Conservation (phyloP, 2,329 filamentous ascomycete genomes). For the Endothia cerciana region DNA sequence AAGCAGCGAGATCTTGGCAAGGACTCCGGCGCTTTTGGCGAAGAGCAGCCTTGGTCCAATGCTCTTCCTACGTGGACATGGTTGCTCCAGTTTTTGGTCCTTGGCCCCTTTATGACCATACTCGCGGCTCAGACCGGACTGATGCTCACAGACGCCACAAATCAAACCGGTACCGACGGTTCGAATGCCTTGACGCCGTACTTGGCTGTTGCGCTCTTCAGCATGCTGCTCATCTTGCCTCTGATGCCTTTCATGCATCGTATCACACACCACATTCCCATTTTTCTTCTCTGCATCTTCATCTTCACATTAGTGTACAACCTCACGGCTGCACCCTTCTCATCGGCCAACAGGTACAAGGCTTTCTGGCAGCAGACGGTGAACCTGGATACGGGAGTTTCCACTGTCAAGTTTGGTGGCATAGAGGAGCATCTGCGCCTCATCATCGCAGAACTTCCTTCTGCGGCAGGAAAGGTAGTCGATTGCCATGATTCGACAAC, state of each 20-base stretch:
- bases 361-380: slow-evolving; percentile 84
- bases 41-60: slow-evolving; percentile 86
- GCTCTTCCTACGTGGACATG: slow-evolving; percentile 82
- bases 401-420: slow-evolving; percentile 71
- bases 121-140: slow-evolving; percentile 78
- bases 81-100: slow-evolving; percentile 81
- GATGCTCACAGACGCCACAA: slow-evolving; percentile 69
- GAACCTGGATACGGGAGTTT: slow-evolving; percentile 73
- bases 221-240: slow-evolving; percentile 74
- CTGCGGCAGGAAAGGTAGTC: slow-evolving; percentile 64
- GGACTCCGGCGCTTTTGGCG: slow-evolving; percentile 55
- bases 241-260: slow-evolving; percentile 85
- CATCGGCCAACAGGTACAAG: slow-evolving; percentile 77
- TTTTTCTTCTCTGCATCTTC: slow-evolving; percentile 75
- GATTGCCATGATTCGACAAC: slow-evolving; percentile 52
- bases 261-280: slow-evolving; percentile 79
- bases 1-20: slow-evolving; percentile 31
- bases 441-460: slow-evolving; percentile 72
- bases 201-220: slow-evolving; percentile 67
- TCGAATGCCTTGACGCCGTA: slow-evolving; percentile 73
- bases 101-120: slow-evolving; percentile 78
- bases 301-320: slow-evolving; percentile 82
- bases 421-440: slow-evolving; percentile 67
- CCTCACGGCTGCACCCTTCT: slow-evolving; percentile 86
- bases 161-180: slow-evolving; percentile 86